Evolutionary conservation across 257 asterid species (phyloP).

Genomic region (Anisodus tanguticus): DNA sequence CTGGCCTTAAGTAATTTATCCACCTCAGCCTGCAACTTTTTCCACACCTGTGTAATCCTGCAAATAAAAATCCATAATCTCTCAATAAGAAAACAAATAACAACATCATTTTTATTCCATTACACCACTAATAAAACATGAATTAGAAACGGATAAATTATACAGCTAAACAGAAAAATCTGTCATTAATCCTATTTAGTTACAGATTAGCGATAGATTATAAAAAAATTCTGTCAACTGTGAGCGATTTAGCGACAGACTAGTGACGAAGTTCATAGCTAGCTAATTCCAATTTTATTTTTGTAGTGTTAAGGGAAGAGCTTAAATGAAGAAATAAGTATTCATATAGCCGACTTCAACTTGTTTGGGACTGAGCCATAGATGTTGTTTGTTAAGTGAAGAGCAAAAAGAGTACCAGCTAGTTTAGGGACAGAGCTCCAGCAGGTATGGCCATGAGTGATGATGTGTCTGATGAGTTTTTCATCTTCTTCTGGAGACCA

Average conservation of each 20-base stretch:
- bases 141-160: too few species aligned
- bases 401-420: slow-evolving; percentile 49
- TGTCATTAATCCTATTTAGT: too few species aligned
- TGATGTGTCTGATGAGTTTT: slow-evolving; percentile 69
- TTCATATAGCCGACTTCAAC: background rate
- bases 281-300: too few species aligned
- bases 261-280: too few species aligned
- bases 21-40: slow-evolving; percentile 92
- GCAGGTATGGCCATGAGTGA: slow-evolving; percentile 83
- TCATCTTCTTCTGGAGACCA: slow-evolving; percentile 99
- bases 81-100: background rate
- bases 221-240: too few species aligned
- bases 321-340: too few species aligned
- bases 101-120: too few species aligned
- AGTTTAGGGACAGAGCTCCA: slow-evolving; percentile 94
- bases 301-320: too few species aligned
- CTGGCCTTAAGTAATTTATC: slow-evolving; percentile 93
- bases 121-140: too few species aligned
- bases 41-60: slow-evolving; percentile 92
- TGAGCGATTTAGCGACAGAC: too few species aligned
- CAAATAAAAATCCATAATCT: slow-evolving; percentile 15
- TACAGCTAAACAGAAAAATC: too few species aligned
- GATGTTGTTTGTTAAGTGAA: background rate
- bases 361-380: background rate
- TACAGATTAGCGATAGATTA: too few species aligned